A percentile compares a stretch with the other conserved stretches of the same genome.
These are phyloP conservation scores for Boletus edulis DNA, from an alignment of 768 basidiomycete species.

Conservation along the genomic window DNA sequence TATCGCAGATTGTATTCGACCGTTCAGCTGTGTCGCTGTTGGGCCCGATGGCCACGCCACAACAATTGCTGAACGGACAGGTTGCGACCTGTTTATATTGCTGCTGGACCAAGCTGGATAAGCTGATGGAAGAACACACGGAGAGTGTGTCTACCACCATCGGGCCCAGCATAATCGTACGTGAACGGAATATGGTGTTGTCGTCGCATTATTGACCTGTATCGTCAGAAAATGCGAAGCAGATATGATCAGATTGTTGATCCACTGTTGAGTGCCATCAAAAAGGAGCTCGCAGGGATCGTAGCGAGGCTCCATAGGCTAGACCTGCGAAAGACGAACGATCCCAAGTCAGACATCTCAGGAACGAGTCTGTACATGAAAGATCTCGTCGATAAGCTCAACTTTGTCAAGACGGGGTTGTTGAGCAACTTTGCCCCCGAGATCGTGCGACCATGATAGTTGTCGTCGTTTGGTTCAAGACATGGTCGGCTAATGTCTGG, in stretches of 20 bases:
- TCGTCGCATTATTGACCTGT: conserved; percentile 1
- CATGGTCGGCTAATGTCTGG: not conserved
- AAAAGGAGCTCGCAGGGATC: conserved; percentile 77
- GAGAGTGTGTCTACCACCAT: conserved; percentile 52
- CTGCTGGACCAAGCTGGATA: too few relatives aligned
- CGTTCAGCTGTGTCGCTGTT: too few relatives aligned
- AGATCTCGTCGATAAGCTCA: conserved; percentile 72
- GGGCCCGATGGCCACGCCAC: too few relatives aligned
- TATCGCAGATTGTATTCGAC: too few relatives aligned
- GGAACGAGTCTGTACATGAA: conserved; percentile 82
- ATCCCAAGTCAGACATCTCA: conserved; percentile 54
- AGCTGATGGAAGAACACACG: conserved; percentile 23
- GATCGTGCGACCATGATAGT: conserved; percentile 70
- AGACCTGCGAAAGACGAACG: conserved; percentile 72
- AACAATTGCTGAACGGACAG: too few relatives aligned
- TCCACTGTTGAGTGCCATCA: conserved; percentile 64
- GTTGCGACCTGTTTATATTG: too few relatives aligned
- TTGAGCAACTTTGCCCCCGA: conserved; percentile 75
- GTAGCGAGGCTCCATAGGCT: conserved; percentile 82
- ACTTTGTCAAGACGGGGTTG: conserved; percentile 79
- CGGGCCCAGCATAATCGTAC: conserved; percentile 56
- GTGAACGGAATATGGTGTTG: conserved; percentile 9
- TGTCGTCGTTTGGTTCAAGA: not conserved
- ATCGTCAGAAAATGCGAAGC: conserved; percentile 21
- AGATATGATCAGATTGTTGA: conserved; percentile 58